Conservation (phyloP, 495 filamentous ascomycete species). For the Bryoglossum gracile region DNA sequence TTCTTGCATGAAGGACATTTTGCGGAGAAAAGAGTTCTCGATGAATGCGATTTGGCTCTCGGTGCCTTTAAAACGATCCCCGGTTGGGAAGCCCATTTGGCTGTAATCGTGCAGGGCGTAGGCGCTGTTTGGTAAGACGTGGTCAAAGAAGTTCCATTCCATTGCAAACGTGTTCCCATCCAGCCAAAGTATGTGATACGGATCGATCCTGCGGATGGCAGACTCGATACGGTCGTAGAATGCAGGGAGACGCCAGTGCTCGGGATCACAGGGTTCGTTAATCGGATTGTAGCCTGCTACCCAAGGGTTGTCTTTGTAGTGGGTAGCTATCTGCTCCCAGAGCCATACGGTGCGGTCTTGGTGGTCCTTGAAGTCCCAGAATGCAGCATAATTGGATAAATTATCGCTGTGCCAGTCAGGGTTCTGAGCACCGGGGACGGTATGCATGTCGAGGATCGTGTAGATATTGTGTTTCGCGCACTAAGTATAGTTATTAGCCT, state of each 20-base stretch:
- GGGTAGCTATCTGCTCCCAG: slow-evolving; percentile 51
- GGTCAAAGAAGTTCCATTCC: slow-evolving; percentile 34
- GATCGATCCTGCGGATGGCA: slow-evolving; percentile 50
- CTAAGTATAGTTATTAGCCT: neutral
- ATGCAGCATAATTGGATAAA: slow-evolving; percentile 45
- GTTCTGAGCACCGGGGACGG: slow-evolving; percentile 57
- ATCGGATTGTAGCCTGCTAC: slow-evolving; percentile 61
- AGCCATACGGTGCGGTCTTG: slow-evolving; percentile 55
- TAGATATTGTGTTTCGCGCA: slow-evolving; percentile 53
- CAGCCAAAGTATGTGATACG: slow-evolving; percentile 55
- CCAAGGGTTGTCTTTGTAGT: slow-evolving; percentile 47
- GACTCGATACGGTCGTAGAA: slow-evolving; percentile 54
- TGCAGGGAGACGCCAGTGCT: slow-evolving; percentile 45
- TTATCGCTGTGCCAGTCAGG: slow-evolving; percentile 59
- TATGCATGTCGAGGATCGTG: slow-evolving; percentile 58
- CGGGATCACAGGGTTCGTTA: slow-evolving; percentile 56
- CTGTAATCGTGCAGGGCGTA: slow-evolving; percentile 60
- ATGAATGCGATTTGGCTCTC: slow-evolving; percentile 43
- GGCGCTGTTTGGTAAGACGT: slow-evolving; percentile 39
- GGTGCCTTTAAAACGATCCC: slow-evolving; percentile 46
- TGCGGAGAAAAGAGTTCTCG: slow-evolving; percentile 43
- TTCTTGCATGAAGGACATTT: slow-evolving; percentile 50
- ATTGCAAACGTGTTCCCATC: slow-evolving; percentile 63
- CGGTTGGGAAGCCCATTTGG: slow-evolving; percentile 49
- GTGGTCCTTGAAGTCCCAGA: slow-evolving; percentile 59